Evolutionary conservation across 495 filamentous ascomycete species (phyloP).

Genomic region (Aspergillus ostianus): DNA sequence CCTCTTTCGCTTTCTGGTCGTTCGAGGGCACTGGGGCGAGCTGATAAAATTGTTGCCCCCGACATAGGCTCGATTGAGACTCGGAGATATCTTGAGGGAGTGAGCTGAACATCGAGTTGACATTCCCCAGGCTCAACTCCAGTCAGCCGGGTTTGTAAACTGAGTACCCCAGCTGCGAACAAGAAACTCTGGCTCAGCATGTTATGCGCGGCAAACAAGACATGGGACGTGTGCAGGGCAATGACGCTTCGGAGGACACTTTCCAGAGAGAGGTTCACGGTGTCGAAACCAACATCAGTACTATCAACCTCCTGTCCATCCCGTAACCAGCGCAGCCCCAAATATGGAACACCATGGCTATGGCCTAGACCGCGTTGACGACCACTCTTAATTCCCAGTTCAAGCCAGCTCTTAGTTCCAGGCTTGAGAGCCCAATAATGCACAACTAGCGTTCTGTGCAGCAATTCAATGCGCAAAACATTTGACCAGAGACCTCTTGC

Average conservation of each 20-base stretch:
- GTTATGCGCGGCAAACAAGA: constrained; percentile 59
- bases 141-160: constrained; percentile 53
- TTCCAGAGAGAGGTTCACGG: constrained; percentile 67
- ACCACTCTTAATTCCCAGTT: constrained; percentile 75
- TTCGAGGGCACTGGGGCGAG: constrained; percentile 45
- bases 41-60: constrained; percentile 39
- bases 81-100: constrained; percentile 52
- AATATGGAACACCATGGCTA: constrained; percentile 35
- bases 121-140: constrained; percentile 63
- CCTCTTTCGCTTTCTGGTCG: constrained; percentile 37
- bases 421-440: constrained; percentile 82
- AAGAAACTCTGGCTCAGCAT: constrained; percentile 55
- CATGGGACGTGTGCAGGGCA: constrained; percentile 66
- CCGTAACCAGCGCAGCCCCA: constrained; percentile 82
- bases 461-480: constrained; percentile 66
- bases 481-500: constrained; percentile 69
- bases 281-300: constrained; percentile 61
- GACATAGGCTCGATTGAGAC: constrained; percentile 66
- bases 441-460: constrained; percentile 76
- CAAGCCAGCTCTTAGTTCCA: constrained; percentile 80
- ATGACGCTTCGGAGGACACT: constrained; percentile 69
- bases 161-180: constrained; percentile 54
- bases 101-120: constrained; percentile 65
- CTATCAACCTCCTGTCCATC: constrained; percentile 71
- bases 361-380: constrained; percentile 29